Evolutionary conservation across 768 basidiomycete genomes (phyloP), one percentile per base, ranked within the genome.

Genomic region (Rhodotorula graminis): DNA sequence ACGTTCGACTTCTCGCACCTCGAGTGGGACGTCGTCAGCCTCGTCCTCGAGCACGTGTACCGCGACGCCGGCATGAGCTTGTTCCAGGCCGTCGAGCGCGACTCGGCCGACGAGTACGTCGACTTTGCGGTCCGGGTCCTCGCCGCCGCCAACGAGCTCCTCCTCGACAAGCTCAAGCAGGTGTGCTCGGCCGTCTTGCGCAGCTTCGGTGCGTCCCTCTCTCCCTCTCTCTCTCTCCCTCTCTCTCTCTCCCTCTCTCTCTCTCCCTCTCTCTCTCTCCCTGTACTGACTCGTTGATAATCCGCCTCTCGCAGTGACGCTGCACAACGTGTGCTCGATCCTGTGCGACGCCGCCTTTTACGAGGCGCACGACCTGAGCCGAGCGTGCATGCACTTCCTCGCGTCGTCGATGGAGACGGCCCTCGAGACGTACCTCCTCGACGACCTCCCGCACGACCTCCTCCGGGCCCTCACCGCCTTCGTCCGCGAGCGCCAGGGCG

Each of bases 121-220:
- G 89, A 92, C 72, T 91, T 93, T 75, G 86, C 93, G 82, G 92
- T 96, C 72, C 87, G 89, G 31, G 88, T 97, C 25, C 86, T 96
- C 81, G 88, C 88, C 49, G 89, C 87, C 27, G 92, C 93, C 89
- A 93, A 90, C 74, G 93, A 98, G 81, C 82, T 98, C 6, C 85
- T 96, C 16, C 83, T 97, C n/a, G 91, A 91, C 78, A 87, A 88
- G 29, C 85, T 98, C 29, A 85, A 92, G 49, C 84, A 91, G 4
- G 82, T 95, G 37, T 96, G 93, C 82, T 94, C 93, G 2, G 82
- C 83, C 16, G 85, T 89, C 56, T 85, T 97, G 64, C 83, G 78
- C 18, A 70, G 62, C 8, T 75, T 78, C 47, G 64, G 78, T 79
- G 47, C 37, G 77, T 23, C 44, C 2, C 16, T 18, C 31, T 25